Base-by-base conservation (phyloP, 306 rosid species). In the Castanospermum australe region DNA sequence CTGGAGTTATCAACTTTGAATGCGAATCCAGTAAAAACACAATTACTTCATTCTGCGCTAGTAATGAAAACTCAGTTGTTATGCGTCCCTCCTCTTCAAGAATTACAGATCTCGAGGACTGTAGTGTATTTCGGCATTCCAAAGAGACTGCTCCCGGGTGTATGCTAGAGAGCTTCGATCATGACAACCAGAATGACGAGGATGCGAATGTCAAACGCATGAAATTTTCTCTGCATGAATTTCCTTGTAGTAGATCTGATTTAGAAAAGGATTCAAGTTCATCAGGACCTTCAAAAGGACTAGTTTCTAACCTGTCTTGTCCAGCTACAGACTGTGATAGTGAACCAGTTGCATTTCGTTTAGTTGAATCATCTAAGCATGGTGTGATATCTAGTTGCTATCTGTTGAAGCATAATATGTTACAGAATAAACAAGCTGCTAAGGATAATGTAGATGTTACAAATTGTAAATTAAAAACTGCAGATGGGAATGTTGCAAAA, bases 331-430 rank as follows among this genome's bases (percentile, higher is more conserved):
- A 73, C 73, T 71, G 85, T 77, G 76, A 78, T 75, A 83, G 65
- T 64, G 87, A 87, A 85, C 81, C 85, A 44, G 57, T 89, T 79
- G 78, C 92, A 21, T 87, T 91, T 78, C 84, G 50, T 56, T 81
- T 91, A 83, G 97, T 91, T 25, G 97, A 94, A 90, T 92, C 97
- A 32, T 89, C 97, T 20, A 86, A 85, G 78, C 78, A 81, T 47
- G 97, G 97, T 85, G 91, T 94, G 47, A 78, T 79, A 75, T 88
- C 95, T 55, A 91, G 92, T 79, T 89, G 89, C 84, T 86, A 88
- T 87, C 81, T 89, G 60, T 78, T 90, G 48, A 93, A 84, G 84
- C 84, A 89, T 60, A 81, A 79, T 63, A 54, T 85, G 67, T 78
- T 81, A 81, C 79, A 48, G 54, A 87, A 86, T 70, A 81, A 79